These are phyloP conservation scores for Candida qinlingensis DNA, from an alignment of 805 yeast species.

Conservation along the genomic window DNA sequence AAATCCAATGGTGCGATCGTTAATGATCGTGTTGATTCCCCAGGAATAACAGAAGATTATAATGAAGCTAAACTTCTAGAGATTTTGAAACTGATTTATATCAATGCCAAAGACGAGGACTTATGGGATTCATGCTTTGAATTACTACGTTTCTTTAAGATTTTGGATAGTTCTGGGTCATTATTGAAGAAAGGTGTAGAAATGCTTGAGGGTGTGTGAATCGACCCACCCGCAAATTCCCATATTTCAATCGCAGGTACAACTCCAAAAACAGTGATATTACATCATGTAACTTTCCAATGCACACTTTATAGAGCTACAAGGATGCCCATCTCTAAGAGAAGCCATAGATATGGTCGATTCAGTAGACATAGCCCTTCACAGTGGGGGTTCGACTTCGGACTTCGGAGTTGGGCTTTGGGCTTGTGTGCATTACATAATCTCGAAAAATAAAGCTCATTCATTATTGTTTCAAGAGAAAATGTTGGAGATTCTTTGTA, in stretches of 20 bases:
- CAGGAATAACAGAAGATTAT: constrained; percentile 1
- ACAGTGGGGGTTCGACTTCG: too few relatives aligned
- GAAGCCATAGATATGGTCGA: too few relatives aligned
- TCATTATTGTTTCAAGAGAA: background rate
- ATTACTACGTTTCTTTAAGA: constrained; percentile 26
- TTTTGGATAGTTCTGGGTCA: constrained; percentile 22
- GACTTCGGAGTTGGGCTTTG: too few relatives aligned
- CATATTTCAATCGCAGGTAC: background rate
- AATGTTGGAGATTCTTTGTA: background rate
- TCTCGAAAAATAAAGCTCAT: too few relatives aligned
- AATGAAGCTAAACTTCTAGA: constrained; percentile 14
- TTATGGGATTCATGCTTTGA: constrained; percentile 28
- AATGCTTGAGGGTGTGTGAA: constrained; percentile 3
- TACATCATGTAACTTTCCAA: too few relatives aligned
- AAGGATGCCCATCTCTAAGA: too few relatives aligned
- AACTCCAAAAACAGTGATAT: background rate
- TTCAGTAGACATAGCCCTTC: too few relatives aligned
- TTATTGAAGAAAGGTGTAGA: constrained; percentile 14
- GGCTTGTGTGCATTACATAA: too few relatives aligned
- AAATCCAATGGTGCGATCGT: constrained; percentile 3
- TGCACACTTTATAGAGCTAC: too few relatives aligned
- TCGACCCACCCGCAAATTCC: too few relatives aligned
- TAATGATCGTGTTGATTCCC: constrained; percentile 11
- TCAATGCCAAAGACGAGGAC: constrained; percentile 25
- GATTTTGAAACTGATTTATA: constrained; percentile 23